phyloP scores from a whole-genome alignment of 148 eudicot genomes.

The Rhododendron vialii region DNA sequence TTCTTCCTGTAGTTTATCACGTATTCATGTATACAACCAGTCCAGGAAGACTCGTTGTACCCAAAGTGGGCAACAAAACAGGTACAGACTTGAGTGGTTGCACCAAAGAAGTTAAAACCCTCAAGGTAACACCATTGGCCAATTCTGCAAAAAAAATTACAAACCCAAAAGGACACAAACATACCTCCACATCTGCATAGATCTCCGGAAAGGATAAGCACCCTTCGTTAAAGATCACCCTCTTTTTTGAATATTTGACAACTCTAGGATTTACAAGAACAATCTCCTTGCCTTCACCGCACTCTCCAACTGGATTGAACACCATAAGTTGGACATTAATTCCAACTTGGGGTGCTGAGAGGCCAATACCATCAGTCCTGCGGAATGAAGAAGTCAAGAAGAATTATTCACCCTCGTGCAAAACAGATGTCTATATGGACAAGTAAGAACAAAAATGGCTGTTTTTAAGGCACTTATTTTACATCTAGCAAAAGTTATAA shows the following conservation, averaged over 20 bases:
- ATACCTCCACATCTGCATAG: conserved; percentile 81
- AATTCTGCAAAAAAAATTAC: not conserved
- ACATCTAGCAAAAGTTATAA: not conserved
- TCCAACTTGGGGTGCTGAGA: conserved; percentile 99
- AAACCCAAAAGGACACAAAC: not conserved
- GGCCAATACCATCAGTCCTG: conserved; percentile 99
- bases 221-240: conserved; percentile 65
- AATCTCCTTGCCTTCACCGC: conserved; percentile 90
- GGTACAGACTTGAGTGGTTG: not conserved
- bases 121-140: not conserved
- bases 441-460: not conserved
- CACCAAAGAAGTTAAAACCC: not conserved
- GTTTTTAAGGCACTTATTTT: not conserved
- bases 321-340: conserved; percentile 95
- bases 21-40: not conserved
- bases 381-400: conserved; percentile 44
- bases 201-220: conserved; percentile 91
- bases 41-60: not conserved
- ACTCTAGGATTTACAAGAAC: conserved; percentile 92
- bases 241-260: conserved; percentile 59
- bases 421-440: conserved; percentile 20
- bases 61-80: not conserved
- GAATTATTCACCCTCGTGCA: conserved; percentile 37
- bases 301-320: conserved; percentile 86
- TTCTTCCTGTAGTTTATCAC: not conserved